Base-by-base conservation (phyloP, 2,329 filamentous ascomycete species). In the Dothideomycetes sp. region DNA sequence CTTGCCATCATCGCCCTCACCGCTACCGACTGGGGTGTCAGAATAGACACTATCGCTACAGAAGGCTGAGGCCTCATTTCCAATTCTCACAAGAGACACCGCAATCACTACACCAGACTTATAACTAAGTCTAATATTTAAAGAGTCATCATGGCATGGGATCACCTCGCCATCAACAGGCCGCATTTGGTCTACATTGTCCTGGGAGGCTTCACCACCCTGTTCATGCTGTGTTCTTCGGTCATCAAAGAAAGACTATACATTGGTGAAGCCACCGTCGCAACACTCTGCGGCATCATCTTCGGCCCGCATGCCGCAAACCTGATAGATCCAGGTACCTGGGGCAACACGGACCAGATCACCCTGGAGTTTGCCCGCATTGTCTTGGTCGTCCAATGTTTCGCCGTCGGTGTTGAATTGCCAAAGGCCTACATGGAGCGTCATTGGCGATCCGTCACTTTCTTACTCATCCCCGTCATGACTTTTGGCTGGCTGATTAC, bases 141-240 rank as follows among this genome's bases (percentile, higher is more conserved):
- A n/a, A n/a, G n/a, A n/a, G n/a, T n/a, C n/a, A 27, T 27, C 47
- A 87, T 87, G 82, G 79, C 79, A 46, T 88, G 83, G 83, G 73
- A 81, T 35, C 81, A 88, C 51, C 72, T 89, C 38, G 79, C 79
- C 45, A 80, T 96, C 67, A 95, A 93, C 65, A 84, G 81, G 70
- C 85, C 91, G 54, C 91, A 98, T 71, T 64, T 96, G 84, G 91
- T 94, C 49, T 98, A 98, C 65, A 86, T 96, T 65, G 95, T 98
- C 64, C 71, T 98, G 41, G 91, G 91, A 55, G 91, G 89, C 60
- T 98, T 98, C 68, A 98, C 91, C 51, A 87, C 83, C 45, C 70
- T 98, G 53, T 98, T 98, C 68, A 98, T 98, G 91, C 72, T 98
- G 44, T 94, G 87, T 63, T 98, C 91, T 44, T 86, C 93, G 40